Percentiles rank a stretch among this genome's conserved stretches.
Conservation (phyloP, 2,329 filamentous ascomycete genomes). For the Pezicula neosporulosa region DNA sequence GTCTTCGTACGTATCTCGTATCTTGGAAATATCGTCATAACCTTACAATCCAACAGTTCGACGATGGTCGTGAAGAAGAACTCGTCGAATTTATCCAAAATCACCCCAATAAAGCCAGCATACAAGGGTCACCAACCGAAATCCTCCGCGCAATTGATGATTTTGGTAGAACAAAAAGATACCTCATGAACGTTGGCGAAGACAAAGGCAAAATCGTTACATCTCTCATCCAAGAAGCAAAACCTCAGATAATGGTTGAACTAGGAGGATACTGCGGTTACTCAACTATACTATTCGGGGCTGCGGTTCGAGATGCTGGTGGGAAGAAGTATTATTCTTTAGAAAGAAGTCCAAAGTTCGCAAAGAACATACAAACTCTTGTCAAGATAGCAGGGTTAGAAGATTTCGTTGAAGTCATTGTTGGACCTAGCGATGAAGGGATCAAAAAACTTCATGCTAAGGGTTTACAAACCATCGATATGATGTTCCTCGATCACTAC, state of each 20-base stretch:
- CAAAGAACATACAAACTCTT: constrained; percentile 64
- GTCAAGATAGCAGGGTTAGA: constrained; percentile 71
- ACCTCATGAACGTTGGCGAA: constrained; percentile 77
- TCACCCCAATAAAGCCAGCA: constrained; percentile 48
- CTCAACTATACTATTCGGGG: constrained; percentile 72
- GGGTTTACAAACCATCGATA: constrained; percentile 16
- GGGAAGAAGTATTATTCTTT: constrained; percentile 67
- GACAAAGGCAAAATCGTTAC: constrained; percentile 70
- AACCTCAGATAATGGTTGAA: constrained; percentile 71
- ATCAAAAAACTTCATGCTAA: constrained; percentile 54
- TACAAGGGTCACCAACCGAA: constrained; percentile 57
- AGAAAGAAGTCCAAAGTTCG: constrained; percentile 72
- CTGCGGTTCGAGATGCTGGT: constrained; percentile 59
- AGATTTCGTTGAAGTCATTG: constrained; percentile 65
- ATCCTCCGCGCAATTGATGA: constrained; percentile 70
- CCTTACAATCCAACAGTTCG: constrained; percentile 36
- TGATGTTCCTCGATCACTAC: constrained; percentile 71
- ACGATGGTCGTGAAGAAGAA: constrained; percentile 72
- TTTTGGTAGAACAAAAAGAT: constrained; percentile 61
- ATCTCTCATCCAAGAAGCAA: constrained; percentile 62
- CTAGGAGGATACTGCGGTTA: constrained; percentile 81
- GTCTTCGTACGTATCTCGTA: constrained; percentile 14
- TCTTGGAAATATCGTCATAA: background rate
- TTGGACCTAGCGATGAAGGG: constrained; percentile 66
- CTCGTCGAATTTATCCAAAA: constrained; percentile 60